phyloP scores from a whole-genome alignment of 176 grass and related monocot species.

The Oryza meyeriana region DNA sequence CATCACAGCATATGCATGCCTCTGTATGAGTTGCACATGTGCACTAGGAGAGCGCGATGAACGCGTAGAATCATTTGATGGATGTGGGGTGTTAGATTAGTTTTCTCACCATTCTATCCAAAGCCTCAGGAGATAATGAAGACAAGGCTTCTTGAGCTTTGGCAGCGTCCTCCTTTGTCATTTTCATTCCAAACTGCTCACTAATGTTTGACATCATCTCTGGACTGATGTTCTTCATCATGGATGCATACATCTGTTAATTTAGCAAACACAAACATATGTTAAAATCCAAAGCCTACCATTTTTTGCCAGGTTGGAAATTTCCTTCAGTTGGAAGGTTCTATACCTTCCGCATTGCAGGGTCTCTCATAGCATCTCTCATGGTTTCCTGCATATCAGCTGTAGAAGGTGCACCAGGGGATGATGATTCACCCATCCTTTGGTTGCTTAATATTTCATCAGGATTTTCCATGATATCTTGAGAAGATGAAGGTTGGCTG shows the following conservation, averaged over 20 bases:
- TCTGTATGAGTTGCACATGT: not conserved
- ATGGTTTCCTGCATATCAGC: constrained; percentile 74
- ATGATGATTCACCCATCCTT: constrained; percentile 50
- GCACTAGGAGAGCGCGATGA: too few relatives aligned
- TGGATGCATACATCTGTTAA: constrained; percentile 79
- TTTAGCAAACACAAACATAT: constrained; percentile 15
- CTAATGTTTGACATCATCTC: constrained; percentile 98
- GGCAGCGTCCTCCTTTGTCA: constrained; percentile 86
- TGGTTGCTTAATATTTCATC: constrained; percentile 31
- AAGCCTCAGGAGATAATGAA: constrained; percentile 76
- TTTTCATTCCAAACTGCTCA: constrained; percentile 89
- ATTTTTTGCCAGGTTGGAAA: not conserved
- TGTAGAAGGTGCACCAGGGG: constrained; percentile 39
- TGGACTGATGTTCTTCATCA: constrained; percentile 97
- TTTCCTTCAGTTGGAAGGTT: constrained; percentile 10
- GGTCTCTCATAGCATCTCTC: constrained; percentile 86
- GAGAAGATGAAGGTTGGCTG: constrained; percentile 23
- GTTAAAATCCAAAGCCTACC: constrained; percentile 19
- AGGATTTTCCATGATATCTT: constrained; percentile 13
- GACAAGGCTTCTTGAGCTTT: constrained; percentile 89
- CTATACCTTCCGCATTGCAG: constrained; percentile 87
- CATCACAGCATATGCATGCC: not conserved
- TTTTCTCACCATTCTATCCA: constrained; percentile 90
- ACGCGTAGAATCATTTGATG: not conserved
- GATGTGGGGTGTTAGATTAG: not conserved